Evolutionary conservation across 2,329 filamentous ascomycete genomes (phyloP), one percentile per base, ranked within the genome.

Genomic region (Colletotrichum orchidophilum): DNA sequence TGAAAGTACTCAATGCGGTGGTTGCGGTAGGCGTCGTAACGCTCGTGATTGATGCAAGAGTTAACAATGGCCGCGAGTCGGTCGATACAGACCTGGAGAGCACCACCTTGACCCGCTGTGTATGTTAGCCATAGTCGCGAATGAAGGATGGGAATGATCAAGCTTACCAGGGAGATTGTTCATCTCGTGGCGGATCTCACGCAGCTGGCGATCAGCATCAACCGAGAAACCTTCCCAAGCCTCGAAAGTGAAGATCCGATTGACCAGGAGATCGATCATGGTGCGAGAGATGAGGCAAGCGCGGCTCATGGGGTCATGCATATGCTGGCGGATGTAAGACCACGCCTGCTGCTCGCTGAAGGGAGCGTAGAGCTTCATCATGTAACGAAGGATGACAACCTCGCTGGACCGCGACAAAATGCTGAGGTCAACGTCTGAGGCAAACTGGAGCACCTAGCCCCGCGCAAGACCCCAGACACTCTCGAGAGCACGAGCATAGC

Each of bases 211-310:
- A 7, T 79, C 79, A n/a, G 78, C 76, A 42, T 82, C 77, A 18
- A 71, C 73, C 64, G 83, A 81, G 5, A 80, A 79, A 24, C 81
- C 81, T 62, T 77, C 77, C 83, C 83, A 84, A 6, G 81, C 82
- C 35, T 77, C 77, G 5, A 80, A 78, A 2, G 80, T 79, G 81
- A 83, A 83, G 49, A 84, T 80, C 3, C 81, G 77, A 70, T 82
- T 82, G 64, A 84, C 81, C 50, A 84, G 77, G 65, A 81, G 83
- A 74, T 84, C 82, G 33, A 84, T 78, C 24, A 83, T 78, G 70
- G 84, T 78, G 7, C 83, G 80, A 2, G 83, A 83, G 18, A 84
- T 80, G n/a, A 84, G 78, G 72, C 82, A 84, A 3, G 80, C 79
- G 75, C 84, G 84, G 59, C 81, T 78, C 66, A 81, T 80, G 39